Percentiles rank a stretch among this genome's conserved stretches.
These are phyloP conservation scores for Fusarium nelsonii DNA, from an alignment of 2,329 filamentous ascomycete species.

Conservation along the genomic window DNA sequence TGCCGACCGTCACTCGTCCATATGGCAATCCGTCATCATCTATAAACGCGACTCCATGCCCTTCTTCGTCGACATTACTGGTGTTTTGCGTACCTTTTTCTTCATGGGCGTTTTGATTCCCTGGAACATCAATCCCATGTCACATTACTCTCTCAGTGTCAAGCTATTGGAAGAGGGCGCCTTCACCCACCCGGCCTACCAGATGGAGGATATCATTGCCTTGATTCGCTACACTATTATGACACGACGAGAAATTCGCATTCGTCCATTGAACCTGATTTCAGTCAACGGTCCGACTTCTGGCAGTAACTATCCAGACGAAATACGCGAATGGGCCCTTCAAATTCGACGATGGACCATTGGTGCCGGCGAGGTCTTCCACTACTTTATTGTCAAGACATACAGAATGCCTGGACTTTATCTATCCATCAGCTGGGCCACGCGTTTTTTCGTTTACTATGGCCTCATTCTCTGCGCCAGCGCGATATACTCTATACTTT, in stretches of 20 bases:
- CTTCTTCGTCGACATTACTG: slow-evolving; percentile 45
- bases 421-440: slow-evolving; percentile 32
- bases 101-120: slow-evolving; percentile 45
- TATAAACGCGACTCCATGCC: slow-evolving; percentile 45
- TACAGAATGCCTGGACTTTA: slow-evolving; percentile 29
- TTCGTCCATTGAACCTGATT: slow-evolving; percentile 31
- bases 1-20: slow-evolving; percentile 40
- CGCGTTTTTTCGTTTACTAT: slow-evolving; percentile 32
- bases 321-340: slow-evolving; percentile 36
- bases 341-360: slow-evolving; percentile 39
- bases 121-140: slow-evolving; percentile 41
- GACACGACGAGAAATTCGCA: slow-evolving; percentile 30
- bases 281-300: slow-evolving; percentile 39
- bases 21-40: slow-evolving; percentile 45
- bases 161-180: slow-evolving; percentile 32
- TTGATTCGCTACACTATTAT: slow-evolving; percentile 36
- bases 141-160: slow-evolving; percentile 34
- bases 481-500: slow-evolving; percentile 27
- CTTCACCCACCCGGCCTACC: slow-evolving; percentile 35
- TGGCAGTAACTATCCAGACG: slow-evolving; percentile 28
- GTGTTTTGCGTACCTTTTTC: slow-evolving; percentile 44
- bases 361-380: slow-evolving; percentile 37
- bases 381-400: slow-evolving; percentile 41
- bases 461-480: slow-evolving; percentile 33
- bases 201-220: slow-evolving; percentile 39